Evolutionary conservation across 202 grass and related monocot species (phyloP).

Genomic region (Setaria viridis): DNA sequence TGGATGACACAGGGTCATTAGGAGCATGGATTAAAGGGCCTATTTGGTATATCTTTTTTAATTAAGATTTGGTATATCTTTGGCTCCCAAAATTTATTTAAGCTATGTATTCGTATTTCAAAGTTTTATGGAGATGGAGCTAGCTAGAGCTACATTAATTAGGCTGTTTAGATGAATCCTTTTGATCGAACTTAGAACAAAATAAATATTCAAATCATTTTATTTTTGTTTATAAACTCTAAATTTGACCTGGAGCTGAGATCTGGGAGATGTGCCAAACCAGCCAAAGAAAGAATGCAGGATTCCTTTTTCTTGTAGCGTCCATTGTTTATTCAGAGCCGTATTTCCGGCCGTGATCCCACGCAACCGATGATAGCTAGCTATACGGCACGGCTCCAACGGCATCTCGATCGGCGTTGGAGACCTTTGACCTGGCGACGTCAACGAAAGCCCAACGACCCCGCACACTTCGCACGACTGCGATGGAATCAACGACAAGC

Average conservation of each 20-base stretch:
- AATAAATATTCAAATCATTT: neutral
- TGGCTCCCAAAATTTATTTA: too few species aligned
- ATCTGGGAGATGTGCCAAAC: neutral
- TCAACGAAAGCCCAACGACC: conserved; percentile 12
- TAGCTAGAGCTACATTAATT: too few species aligned
- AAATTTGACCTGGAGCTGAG: neutral
- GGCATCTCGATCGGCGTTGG: neutral
- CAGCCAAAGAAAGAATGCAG: neutral
- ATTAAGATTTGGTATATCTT: too few species aligned
- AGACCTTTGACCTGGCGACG: conserved; percentile 14
- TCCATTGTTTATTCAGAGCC: neutral
- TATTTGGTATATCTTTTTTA: too few species aligned
- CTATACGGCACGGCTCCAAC: neutral
- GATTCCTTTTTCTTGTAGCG: too few species aligned
- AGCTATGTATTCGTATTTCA: too few species aligned
- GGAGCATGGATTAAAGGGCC: too few species aligned
- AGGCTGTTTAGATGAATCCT: too few species aligned
- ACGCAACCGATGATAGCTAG: neutral
- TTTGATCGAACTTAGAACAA: neutral
- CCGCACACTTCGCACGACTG: neutral
- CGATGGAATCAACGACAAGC: neutral
- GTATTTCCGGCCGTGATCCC: conserved; percentile 2
- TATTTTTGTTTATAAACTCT: neutral
- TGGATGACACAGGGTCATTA: too few species aligned
- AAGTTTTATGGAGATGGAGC: too few species aligned